A percentile compares a stretch with the other conserved stretches of the same genome.
Conservation (phyloP, 169 alveolate species). For the Plasmodium falciparum region DNA sequence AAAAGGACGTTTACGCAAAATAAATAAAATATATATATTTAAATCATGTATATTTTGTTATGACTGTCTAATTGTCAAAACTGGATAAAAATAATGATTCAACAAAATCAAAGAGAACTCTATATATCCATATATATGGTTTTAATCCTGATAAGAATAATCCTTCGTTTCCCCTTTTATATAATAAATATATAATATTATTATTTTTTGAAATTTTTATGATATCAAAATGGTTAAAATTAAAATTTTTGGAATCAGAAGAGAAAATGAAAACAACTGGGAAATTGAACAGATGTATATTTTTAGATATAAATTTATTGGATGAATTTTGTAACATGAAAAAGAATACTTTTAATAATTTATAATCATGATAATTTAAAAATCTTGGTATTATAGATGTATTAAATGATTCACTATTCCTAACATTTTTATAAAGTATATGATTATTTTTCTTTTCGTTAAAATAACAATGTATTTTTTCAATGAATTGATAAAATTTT, state of each 20-base stretch:
- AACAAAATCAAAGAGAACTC: slow-evolving; percentile 39
- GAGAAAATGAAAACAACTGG: slow-evolving; percentile 59
- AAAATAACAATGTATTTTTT: slow-evolving; percentile 18
- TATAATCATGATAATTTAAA: slow-evolving; percentile 53
- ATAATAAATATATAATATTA: slow-evolving; percentile 68
- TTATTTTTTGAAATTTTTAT: slow-evolving; percentile 70
- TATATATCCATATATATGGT: slow-evolving; percentile 74
- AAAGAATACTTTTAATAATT: slow-evolving; percentile 49
- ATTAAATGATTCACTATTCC: background rate
- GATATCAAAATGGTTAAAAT: slow-evolving; percentile 71
- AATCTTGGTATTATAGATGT: slow-evolving; percentile 50
- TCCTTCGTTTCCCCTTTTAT: slow-evolving; percentile 76
- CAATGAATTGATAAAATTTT: slow-evolving; percentile 50
- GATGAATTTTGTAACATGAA: slow-evolving; percentile 48
- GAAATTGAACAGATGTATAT: slow-evolving; percentile 38
- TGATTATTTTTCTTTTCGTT: slow-evolving; percentile 15
- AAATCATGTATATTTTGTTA: too few species aligned
- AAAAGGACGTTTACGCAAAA: too few species aligned
- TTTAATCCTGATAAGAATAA: slow-evolving; percentile 53
- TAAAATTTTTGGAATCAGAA: slow-evolving; percentile 67
- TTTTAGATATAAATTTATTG: slow-evolving; percentile 60
- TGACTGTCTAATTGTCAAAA: slow-evolving; percentile 1
- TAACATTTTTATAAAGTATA: background rate
- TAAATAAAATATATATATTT: too few species aligned
- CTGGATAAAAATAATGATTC: slow-evolving; percentile 56